Conservation (phyloP, 1,139 yeast genomes). For the Diutina sp. region DNA sequence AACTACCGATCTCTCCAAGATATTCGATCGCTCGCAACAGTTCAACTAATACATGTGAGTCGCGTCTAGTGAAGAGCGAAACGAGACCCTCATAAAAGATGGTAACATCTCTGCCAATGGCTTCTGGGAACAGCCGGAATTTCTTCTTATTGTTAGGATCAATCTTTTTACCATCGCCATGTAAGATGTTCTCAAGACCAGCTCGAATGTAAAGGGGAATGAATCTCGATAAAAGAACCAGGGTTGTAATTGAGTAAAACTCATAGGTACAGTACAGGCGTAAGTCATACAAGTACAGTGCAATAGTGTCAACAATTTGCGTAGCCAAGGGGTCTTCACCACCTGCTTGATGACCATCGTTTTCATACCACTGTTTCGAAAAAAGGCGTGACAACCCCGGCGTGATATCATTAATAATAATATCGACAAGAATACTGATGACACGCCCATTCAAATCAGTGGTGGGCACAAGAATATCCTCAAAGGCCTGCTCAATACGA, state of each 20-base stretch:
- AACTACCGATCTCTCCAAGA: constrained; percentile 54
- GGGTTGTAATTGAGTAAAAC: constrained; percentile 32
- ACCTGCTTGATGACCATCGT: not conserved
- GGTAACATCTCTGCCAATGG: constrained; percentile 47
- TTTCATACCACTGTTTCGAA: constrained; percentile 32
- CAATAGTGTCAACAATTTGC: constrained; percentile 58
- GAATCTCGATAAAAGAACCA: constrained; percentile 27
- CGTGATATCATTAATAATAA: constrained; percentile 57
- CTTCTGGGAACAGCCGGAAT: constrained; percentile 27
- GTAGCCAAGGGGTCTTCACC: constrained; percentile 31
- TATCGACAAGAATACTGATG: constrained; percentile 47
- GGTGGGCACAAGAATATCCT: constrained; percentile 59
- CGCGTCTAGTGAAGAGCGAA: constrained; percentile 33
- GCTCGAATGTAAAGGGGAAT: constrained; percentile 32
- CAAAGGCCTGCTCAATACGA: constrained; percentile 43
- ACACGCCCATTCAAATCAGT: constrained; percentile 66
- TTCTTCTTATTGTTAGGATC: constrained; percentile 42
- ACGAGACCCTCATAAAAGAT: constrained; percentile 50
- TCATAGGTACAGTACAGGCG: constrained; percentile 35
- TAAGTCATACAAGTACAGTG: constrained; percentile 61
- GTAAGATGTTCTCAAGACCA: constrained; percentile 32
- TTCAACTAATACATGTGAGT: constrained; percentile 41
- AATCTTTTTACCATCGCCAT: constrained; percentile 41
- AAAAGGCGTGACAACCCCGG: constrained; percentile 31
- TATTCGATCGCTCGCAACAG: constrained; percentile 48